Evolutionary conservation across 495 filamentous ascomycete species (phyloP), one percentile per base, ranked within the genome.

Genomic region (Coniosporium apollinis): DNA sequence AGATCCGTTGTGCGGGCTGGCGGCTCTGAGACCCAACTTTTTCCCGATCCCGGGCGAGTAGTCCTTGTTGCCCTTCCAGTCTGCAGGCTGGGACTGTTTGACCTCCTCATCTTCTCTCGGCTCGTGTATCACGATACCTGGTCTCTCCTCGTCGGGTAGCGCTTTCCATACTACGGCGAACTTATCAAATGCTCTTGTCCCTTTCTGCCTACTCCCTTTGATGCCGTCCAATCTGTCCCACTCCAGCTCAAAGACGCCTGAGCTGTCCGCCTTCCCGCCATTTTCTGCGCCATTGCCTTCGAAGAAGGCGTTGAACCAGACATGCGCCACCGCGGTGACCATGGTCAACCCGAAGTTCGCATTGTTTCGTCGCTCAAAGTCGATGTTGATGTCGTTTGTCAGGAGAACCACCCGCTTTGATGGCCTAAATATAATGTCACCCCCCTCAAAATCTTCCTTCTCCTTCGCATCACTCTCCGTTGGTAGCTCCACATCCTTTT

Each of bases 231-330:
- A 68, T 0, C 56, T 62, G 3, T 77, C 72, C 74, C 74, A 81
- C 3, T 63, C 57, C 6, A 66, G 67, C 35, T 76, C 70, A 47
- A 79, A 78, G 16, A 76, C 64, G 18, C 73, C 73, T 9, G 51
- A 55, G 18, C 55, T 49, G 30, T 59, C 54, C 20, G 59, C 51
- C 39, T 69, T 64, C 6, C 75, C 75, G 29, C 69, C 65, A 60
- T 50, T 58, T 44, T 84, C 71, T 11, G 79, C 65, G 0, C 73
- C 72, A 41, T 74, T 68, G 9, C 84, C 85, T 58, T 96, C 89
- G 42, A 94, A 94, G 58, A 75, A 94, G 2, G 76, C 59, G 48
- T 97, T 97, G 59, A 93, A 92, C 89, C 89, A 97, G 20, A 94
- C 79, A 39, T 94, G 85, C 1, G 86, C 83, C 22, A 94, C 76